Percentiles rank a stretch among this genome's conserved stretches.
Evolutionary conservation across 1,284 basidiomycete species (phyloP).

Genomic region (Microbotryum silenes-acaulis): DNA sequence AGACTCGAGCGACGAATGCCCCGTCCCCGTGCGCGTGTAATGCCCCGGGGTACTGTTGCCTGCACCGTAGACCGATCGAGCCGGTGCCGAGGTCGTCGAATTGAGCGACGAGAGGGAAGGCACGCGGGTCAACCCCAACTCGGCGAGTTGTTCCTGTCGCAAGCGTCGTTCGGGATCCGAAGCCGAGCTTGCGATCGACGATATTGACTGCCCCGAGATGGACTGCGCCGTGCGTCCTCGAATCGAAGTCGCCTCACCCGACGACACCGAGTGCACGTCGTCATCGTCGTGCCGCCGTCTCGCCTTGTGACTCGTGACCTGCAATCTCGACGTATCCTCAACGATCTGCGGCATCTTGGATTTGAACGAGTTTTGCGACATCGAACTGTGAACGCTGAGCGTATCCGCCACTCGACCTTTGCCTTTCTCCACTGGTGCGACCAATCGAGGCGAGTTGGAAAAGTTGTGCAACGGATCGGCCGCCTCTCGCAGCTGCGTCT

Average conservation of each 20-base stretch:
- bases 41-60: conserved; percentile 12
- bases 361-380: background rate
- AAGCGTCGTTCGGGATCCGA: conserved; percentile 22
- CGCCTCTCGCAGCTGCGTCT: conserved; percentile 62
- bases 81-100: conserved; percentile 6
- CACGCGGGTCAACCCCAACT: conserved; percentile 4
- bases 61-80: background rate
- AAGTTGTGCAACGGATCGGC: conserved; percentile 41
- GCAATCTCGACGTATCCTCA: conserved; percentile 30
- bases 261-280: conserved; percentile 35
- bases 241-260: conserved; percentile 28
- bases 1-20: conserved; percentile 27
- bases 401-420: conserved; percentile 17
- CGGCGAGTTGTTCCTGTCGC: conserved; percentile 1
- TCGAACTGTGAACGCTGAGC: background rate
- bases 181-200: conserved; percentile 28
- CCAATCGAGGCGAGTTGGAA: conserved; percentile 16
- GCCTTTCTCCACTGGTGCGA: conserved; percentile 28
- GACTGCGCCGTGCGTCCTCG: background rate
- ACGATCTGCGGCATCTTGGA: conserved; percentile 34
- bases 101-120: conserved; percentile 11
- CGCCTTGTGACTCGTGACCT: conserved; percentile 30
- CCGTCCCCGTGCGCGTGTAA: conserved; percentile 12
- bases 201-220: conserved; percentile 13
- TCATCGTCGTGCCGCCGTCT: conserved; percentile 33